Conservation (phyloP, 2,329 filamentous ascomycete species). For the Microdochium nivale region DNA sequence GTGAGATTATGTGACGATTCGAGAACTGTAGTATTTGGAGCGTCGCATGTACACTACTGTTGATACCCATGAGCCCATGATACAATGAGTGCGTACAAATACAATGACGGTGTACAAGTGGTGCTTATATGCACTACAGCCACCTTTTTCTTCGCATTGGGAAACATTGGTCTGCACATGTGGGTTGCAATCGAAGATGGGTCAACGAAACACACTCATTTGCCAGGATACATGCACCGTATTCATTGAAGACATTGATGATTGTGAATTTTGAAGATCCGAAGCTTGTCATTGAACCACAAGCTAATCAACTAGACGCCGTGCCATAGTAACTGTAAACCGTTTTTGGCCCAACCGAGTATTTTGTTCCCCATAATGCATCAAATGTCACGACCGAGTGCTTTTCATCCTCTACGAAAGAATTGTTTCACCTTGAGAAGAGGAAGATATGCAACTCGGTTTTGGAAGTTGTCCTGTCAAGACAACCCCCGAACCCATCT, state of each 20-base stretch:
- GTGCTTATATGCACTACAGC: too few species aligned
- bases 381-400: slow-evolving; percentile 12
- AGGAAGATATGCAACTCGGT: not conserved
- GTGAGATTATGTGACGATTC: not conserved
- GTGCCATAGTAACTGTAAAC: slow-evolving; percentile 24
- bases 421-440: too few species aligned
- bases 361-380: slow-evolving; percentile 17
- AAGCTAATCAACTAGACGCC: slow-evolving; percentile 40
- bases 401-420: not conserved
- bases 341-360: slow-evolving; percentile 17
- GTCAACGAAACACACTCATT: too few species aligned
- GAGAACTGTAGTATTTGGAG: not conserved
- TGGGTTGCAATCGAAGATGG: too few species aligned
- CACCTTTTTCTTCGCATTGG: too few species aligned
- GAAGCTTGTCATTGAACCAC: slow-evolving; percentile 32
- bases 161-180: too few species aligned
- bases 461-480: not conserved
- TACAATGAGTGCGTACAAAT: too few species aligned
- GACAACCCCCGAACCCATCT: not conserved
- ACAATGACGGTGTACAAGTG: too few species aligned
- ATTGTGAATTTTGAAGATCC: slow-evolving; percentile 19
- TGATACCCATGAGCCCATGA: too few species aligned
- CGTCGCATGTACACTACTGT: too few species aligned
- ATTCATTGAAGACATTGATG: slow-evolving; percentile 1
- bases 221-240: too few species aligned